A percentile compares a stretch with the other conserved stretches of the same genome.
Evolutionary conservation across 306 rosid species (phyloP).

Genomic region (Cajanus cajan): DNA sequence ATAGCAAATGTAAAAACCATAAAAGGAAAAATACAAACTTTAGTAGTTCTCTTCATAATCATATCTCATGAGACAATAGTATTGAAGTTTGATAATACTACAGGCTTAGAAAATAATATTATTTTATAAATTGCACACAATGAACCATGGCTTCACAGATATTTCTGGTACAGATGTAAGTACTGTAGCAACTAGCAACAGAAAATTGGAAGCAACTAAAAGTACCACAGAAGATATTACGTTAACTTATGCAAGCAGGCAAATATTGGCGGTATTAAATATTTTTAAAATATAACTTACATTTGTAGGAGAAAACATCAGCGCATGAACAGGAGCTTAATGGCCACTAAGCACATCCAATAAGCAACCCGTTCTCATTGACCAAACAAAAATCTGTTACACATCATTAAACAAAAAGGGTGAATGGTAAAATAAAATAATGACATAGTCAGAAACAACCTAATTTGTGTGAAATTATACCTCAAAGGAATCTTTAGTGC

Average conservation of each 20-base stretch:
- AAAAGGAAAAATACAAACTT: constrained; percentile 22
- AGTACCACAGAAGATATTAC: neutral
- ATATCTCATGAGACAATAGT: neutral
- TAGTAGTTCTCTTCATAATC: neutral
- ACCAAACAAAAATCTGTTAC: constrained; percentile 88
- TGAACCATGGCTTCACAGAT: neutral
- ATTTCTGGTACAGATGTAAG: neutral
- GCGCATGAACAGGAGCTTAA: constrained; percentile 94
- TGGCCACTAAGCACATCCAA: constrained; percentile 91
- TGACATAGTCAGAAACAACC: neutral
- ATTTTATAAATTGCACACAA: constrained; percentile 4
- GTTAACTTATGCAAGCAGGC: neutral
- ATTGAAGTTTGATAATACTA: neutral
- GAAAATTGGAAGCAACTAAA: neutral
- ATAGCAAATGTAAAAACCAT: neutral
- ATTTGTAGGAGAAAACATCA: constrained; percentile 87
- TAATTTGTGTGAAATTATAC: constrained; percentile 40
- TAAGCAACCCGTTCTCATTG: constrained; percentile 83
- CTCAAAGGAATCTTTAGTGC: constrained; percentile 93
- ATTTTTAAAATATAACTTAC: constrained; percentile 53
- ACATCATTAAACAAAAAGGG: constrained; percentile 16
- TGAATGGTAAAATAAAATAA: neutral
- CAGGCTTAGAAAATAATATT: neutral
- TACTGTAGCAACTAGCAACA: constrained; percentile 14
- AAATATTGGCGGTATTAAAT: neutral